Base-by-base conservation (phyloP, 371 early-diverging fungal genomes). In the Actinomortierella wolfii region DNA sequence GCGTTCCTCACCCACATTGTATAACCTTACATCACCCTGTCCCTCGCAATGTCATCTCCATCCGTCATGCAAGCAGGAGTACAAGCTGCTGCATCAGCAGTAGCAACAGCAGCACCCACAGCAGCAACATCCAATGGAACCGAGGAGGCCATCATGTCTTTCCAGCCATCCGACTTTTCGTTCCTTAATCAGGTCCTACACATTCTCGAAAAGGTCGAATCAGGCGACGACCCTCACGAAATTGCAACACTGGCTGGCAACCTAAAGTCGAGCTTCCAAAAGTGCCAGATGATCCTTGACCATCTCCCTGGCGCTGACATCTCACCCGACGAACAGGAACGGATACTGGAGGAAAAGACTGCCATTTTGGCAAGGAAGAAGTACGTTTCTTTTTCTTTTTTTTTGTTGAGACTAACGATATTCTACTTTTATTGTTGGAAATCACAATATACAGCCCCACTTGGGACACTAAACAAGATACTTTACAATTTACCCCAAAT, bases 241-340 rank as follows among this genome's bases (percentile, higher is more conserved):
- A 58, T 76, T 53, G 76, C 67, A 5, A 62, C 59, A 1, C 40
- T 73, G 50, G 61, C 73, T 6, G 54, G 62, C 14, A 66, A 66
- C 39, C 51, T 73, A 29, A 73, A 73, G 48, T 56, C 61, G 21
- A 76, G 76, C 26, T 76, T 76, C 50, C 65, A 61, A 53, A 68
- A 65, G 28, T 76, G 76, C 29, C 76, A 76, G 39, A 68, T 40
- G 59, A 76, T 76, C 21, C 61, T 76, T 3, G 76, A 76, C 52
- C 69, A 65, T 41, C 65, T 76, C 17, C 76, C 76, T 21, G 76
- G 76, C 2, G 76, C 76, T 41, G 76, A 76, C 39, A 20, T 76
- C 15, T 76, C 76, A 1, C 66, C 69, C 14, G 76, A 76, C 51
- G 69, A 76, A 21, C 76, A 76, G 20, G 61, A 34, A 5, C 61